Percentiles rank a stretch among this genome's conserved stretches.
These are phyloP conservation scores for Metschnikowia cerradonensis DNA, from an alignment of 805 yeast species.

Conservation along the genomic window DNA sequence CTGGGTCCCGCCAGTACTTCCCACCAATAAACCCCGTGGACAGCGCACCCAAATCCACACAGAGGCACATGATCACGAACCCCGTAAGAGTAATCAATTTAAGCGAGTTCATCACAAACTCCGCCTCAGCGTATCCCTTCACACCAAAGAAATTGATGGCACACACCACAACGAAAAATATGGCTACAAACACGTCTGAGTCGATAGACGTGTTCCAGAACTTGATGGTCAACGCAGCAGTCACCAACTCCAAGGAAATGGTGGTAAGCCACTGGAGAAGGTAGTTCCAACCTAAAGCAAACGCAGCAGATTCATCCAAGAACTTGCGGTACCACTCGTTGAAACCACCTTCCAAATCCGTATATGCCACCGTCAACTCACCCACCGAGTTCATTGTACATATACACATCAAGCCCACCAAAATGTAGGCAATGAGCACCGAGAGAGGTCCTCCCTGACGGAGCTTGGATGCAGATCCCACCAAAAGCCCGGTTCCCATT, in stretches of 20 bases:
- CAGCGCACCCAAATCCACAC: conserved; percentile 35
- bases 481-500: conserved; percentile 41
- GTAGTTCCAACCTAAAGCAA: conserved; percentile 38
- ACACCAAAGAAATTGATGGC: conserved; percentile 45
- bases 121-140: conserved; percentile 45
- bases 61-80: conserved; percentile 39
- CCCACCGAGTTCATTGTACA: conserved; percentile 40
- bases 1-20: conserved; percentile 40
- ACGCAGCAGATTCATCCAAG: conserved; percentile 35
- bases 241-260: conserved; percentile 20
- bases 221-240: conserved; percentile 45
- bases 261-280: conserved; percentile 27
- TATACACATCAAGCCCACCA: conserved; percentile 25
- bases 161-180: conserved; percentile 46
- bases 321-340: conserved; percentile 28
- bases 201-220: conserved; percentile 53
- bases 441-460: conserved; percentile 24
- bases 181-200: conserved; percentile 54
- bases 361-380: conserved; percentile 56
- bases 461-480: conserved; percentile 34
- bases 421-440: conserved; percentile 22
- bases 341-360: conserved; percentile 42
- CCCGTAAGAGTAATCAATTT: conserved; percentile 38
- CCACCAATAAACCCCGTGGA: conserved; percentile 36
- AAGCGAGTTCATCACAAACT: conserved; percentile 35